Conservation (phyloP, 2,329 filamentous ascomycete genomes). For the Helotiales sp. region DNA sequence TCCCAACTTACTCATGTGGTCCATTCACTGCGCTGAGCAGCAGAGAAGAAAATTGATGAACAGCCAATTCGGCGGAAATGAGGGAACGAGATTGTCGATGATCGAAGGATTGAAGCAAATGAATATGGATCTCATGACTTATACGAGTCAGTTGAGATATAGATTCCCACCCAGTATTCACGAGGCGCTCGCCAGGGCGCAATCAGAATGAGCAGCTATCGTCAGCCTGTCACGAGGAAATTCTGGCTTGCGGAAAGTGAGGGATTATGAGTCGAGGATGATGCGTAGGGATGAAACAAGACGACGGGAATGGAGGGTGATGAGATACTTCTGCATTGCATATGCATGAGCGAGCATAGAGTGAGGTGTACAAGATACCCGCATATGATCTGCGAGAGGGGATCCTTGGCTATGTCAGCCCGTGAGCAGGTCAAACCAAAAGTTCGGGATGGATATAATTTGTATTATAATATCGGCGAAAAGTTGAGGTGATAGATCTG, state of each 20-base stretch:
- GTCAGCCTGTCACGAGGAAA: not conserved
- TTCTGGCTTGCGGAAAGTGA: not conserved
- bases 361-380: not conserved
- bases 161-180: constrained; percentile 84
- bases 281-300: not conserved
- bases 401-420: constrained; percentile 7
- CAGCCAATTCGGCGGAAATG: constrained; percentile 74
- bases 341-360: not conserved
- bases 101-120: constrained; percentile 74
- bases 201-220: constrained; percentile 28
- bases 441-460: not conserved
- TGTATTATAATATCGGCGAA: constrained; percentile 14
- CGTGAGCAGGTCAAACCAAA: not conserved
- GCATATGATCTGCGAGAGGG: not conserved
- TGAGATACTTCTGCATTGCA: too few relatives aligned
- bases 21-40: constrained; percentile 79
- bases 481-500: not conserved
- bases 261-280: not conserved
- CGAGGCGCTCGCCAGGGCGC: constrained; percentile 79
- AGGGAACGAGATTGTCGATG: constrained; percentile 61
- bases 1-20: constrained; percentile 91
- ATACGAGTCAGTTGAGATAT: constrained; percentile 90
- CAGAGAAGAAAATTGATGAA: constrained; percentile 71
- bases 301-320: not conserved
- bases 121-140: constrained; percentile 88